These are phyloP conservation scores for Monilinia fructigena DNA, from an alignment of 2,329 filamentous ascomycete genomes.

Conservation along the genomic window DNA sequence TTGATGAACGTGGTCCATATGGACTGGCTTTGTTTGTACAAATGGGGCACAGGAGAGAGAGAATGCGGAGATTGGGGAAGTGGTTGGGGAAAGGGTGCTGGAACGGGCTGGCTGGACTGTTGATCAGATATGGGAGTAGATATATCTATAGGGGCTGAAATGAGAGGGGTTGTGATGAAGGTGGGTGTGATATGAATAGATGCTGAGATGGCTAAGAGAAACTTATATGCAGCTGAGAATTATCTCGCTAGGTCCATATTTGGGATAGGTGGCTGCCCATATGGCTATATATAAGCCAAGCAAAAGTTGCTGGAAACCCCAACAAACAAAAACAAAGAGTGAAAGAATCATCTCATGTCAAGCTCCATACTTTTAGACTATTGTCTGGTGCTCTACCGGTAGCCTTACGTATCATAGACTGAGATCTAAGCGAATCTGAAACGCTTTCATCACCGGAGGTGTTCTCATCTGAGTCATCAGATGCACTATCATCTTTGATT, in stretches of 20 bases:
- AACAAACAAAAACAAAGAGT: neutral
- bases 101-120: constrained; percentile 51
- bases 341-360: constrained; percentile 31
- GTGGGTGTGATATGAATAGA: neutral
- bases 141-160: neutral
- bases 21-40: constrained; percentile 56
- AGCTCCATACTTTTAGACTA: constrained; percentile 49
- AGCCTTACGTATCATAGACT: constrained; percentile 4
- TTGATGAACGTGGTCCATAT: constrained; percentile 30
- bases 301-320: neutral
- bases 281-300: neutral
- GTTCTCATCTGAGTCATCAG: constrained; percentile 23
- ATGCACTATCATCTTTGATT: constrained; percentile 22
- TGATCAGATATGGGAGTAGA: constrained; percentile 44
- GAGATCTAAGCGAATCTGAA: neutral
- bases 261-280: neutral
- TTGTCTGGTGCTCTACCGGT: constrained; percentile 41
- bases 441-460: constrained; percentile 18
- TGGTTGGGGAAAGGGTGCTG: constrained; percentile 55
- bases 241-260: neutral
- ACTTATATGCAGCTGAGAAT: neutral
- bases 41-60: constrained; percentile 54
- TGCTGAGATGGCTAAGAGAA: neutral
- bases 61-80: constrained; percentile 50
- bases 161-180: neutral